Conservation (phyloP, 331 rosid species). For the Cydonia oblonga region DNA sequence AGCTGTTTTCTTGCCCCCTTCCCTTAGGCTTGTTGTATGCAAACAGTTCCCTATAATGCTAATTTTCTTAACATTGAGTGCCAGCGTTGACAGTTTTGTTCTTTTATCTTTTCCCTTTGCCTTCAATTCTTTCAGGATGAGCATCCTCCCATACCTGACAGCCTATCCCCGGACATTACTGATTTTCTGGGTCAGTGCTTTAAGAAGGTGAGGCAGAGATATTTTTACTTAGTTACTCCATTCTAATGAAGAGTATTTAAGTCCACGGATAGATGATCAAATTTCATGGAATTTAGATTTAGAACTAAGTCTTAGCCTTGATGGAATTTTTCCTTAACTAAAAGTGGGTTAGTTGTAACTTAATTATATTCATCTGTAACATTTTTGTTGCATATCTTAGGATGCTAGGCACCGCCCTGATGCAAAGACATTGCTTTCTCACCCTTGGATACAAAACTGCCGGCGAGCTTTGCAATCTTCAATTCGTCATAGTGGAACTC, state of each 20-base stretch:
- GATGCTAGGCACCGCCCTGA: slow-evolving; percentile 99
- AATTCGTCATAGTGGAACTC: slow-evolving; percentile 87
- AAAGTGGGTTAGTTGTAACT: not conserved
- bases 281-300: not conserved
- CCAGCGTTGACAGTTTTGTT: not conserved
- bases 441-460: slow-evolving; percentile 88
- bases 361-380: not conserved
- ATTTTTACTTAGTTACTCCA: not conserved
- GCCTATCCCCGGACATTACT: slow-evolving; percentile 84
- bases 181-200: slow-evolving; percentile 97
- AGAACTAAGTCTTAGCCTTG: not conserved
- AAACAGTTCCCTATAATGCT: not conserved
- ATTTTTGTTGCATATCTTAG: slow-evolving; percentile 40
- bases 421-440: slow-evolving; percentile 91
- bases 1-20: slow-evolving; percentile 8
- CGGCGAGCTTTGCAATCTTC: slow-evolving; percentile 86
- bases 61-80: slow-evolving; percentile 2
- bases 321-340: not conserved
- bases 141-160: slow-evolving; percentile 95
- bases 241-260: slow-evolving; percentile 5
- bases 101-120: not conserved
- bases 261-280: not conserved
- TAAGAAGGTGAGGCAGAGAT: slow-evolving; percentile 66
- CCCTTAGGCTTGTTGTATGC: slow-evolving; percentile 2
- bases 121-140: slow-evolving; percentile 60